These are phyloP conservation scores for Periconia sp. DNA, from an alignment of 2,329 filamentous ascomycete species.

Conservation along the genomic window DNA sequence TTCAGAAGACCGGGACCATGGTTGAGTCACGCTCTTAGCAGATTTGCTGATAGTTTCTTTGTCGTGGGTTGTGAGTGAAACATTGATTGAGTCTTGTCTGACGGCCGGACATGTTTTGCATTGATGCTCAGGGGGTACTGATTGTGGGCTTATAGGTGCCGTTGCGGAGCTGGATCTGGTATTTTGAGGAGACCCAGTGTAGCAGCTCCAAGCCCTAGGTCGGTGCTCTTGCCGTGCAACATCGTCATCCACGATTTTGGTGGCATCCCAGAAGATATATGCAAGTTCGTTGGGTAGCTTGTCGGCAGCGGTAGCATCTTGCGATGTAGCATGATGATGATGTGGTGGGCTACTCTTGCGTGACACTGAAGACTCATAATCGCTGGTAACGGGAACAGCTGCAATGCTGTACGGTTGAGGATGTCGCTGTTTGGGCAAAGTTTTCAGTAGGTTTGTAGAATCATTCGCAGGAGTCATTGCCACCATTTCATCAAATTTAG, in stretches of 20 bases:
- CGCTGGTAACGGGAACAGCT: neutral
- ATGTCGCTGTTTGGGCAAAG: neutral
- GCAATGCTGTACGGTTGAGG: neutral
- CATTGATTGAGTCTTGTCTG: neutral
- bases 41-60: neutral
- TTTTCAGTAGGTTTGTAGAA: neutral
- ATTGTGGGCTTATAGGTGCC: constrained; percentile 2
- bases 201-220: constrained; percentile 13
- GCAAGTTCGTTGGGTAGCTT: neutral
- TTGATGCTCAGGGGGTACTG: neutral
- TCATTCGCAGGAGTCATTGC: neutral
- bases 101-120: neutral
- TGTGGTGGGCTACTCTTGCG: neutral
- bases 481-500: neutral
- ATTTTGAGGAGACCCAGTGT: constrained; percentile 26
- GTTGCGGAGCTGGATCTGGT: constrained; percentile 28
- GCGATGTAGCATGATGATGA: neutral
- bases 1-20: constrained; percentile 4
- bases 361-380: neutral
- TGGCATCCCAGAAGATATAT: constrained; percentile 14
- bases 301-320: constrained; percentile 1
- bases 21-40: neutral
- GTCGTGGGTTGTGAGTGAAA: neutral
- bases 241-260: neutral
- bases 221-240: constrained; percentile 1